Conservation (phyloP, 805 yeast genomes). For the Debaryomyces maramus region DNA sequence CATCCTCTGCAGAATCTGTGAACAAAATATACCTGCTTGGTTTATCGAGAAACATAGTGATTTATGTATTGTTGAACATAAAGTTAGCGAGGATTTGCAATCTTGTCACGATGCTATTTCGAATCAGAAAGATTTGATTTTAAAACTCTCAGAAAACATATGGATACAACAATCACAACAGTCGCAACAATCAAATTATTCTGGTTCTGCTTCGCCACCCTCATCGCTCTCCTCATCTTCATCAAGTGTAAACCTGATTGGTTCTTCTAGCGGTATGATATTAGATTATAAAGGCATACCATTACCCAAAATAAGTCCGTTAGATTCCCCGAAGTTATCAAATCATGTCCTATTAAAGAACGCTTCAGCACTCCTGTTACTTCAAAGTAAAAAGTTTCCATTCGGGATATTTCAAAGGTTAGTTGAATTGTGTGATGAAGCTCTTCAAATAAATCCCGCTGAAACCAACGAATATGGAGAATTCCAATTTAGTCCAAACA, state of each 20-base stretch:
- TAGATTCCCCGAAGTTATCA: constrained; percentile 19
- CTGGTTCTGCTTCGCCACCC: constrained; percentile 12
- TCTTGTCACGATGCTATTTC: constrained; percentile 69
- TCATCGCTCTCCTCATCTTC: constrained; percentile 11
- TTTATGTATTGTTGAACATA: constrained; percentile 81
- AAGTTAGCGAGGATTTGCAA: constrained; percentile 75
- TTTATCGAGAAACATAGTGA: constrained; percentile 92
- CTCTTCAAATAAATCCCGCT: constrained; percentile 65
- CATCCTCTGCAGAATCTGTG: constrained; percentile 90
- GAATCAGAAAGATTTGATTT: constrained; percentile 63
- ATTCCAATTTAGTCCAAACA: constrained; percentile 54
- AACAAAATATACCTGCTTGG: constrained; percentile 90
- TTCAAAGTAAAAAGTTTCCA: constrained; percentile 55
- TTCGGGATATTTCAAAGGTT: constrained; percentile 58
- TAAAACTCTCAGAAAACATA: constrained; percentile 43
- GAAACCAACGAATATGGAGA: constrained; percentile 35
- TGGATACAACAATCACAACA: constrained; percentile 6
- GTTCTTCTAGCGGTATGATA: constrained; percentile 18
- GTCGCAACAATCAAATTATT: constrained; percentile 2
- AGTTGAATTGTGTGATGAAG: constrained; percentile 69
- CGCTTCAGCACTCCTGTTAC: constrained; percentile 22
- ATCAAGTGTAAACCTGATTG: constrained; percentile 15
- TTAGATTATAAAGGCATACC: constrained; percentile 60
- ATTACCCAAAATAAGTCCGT: constrained; percentile 32
- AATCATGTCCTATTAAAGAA: constrained; percentile 17